Evolutionary conservation across 2,329 filamentous ascomycete genomes (phyloP), one percentile per base, ranked within the genome.

Genomic region (Cladophialophora chaetospira): DNA sequence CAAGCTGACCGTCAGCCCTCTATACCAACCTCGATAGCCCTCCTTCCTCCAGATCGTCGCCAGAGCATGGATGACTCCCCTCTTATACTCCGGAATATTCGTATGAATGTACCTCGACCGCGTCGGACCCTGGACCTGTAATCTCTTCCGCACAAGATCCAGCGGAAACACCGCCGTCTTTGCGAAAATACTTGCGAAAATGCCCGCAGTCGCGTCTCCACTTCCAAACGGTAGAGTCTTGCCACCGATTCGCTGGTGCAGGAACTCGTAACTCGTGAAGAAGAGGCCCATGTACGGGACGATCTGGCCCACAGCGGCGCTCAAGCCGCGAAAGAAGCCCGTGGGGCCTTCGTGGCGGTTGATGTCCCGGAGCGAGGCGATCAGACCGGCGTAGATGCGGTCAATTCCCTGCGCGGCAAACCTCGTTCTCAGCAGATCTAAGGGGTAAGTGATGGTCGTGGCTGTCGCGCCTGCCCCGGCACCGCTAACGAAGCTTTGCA

Each of bases 281-380:
- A 99, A 97, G 2, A 96, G 79, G 11, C 94, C 94, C 94, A 99
- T 99, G 71, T 93, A 96, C 2, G 94, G 94, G 8, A 96, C 84
- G 46, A 97, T 94, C 76, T 97, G 92, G 23, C 81, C 87, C 19
- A 97, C 77, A 0, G 88, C 91, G 1, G 93, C 92, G 1, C 82
- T 82, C 29, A 96, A 77, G 3, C 94, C 94, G 46, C 91, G 88
- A 73, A 96, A 99, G 76, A 96, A 97, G 0, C 94, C 94, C 3
- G 72, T 72, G 0, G 76, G 66, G 0, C 94, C 94, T 75, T 99
- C 94, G 59, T 88, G 81, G 3, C 79, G 79, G 13, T 79, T 76
- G 65, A 99, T 99, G 19, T 90, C 85, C 42, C 76, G 73, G 5
- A 97, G 69, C 1, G 91, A 91, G 13, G 80, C 75, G 17, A 80